These are phyloP conservation scores for Leucocoprinus birnbaumii DNA, from an alignment of 768 basidiomycete genomes.

Conservation along the genomic window DNA sequence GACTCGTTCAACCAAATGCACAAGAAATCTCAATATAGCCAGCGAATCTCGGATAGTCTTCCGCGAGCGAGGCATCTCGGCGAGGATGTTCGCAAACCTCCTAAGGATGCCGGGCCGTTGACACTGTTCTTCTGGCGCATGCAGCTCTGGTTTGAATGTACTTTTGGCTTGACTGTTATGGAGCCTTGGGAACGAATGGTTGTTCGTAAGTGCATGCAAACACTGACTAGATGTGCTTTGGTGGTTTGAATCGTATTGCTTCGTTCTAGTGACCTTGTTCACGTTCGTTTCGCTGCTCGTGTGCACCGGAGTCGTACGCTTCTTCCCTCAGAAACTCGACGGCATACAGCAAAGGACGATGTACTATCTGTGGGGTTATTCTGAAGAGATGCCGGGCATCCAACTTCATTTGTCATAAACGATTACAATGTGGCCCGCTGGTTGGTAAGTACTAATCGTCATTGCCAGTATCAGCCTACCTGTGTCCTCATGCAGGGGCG, in stretches of 20 bases:
- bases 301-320: conserved; percentile 39
- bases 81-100: conserved; percentile 10
- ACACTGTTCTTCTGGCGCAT: conserved; percentile 39
- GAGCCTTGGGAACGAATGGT: conserved; percentile 54
- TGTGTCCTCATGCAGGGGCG: too few species aligned
- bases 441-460: too few species aligned
- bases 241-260: background rate
- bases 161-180: conserved; percentile 48
- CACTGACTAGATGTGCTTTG: background rate
- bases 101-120: background rate
- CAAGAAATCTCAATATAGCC: background rate
- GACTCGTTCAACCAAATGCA: background rate
- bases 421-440: too few species aligned
- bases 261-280: conserved; percentile 36
- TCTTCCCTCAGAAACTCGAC: conserved; percentile 42
- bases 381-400: conserved; percentile 27
- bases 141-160: conserved; percentile 53
- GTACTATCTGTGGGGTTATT: conserved; percentile 50
- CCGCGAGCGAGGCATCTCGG: conserved; percentile 4
- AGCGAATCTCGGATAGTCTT: background rate
- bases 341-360: conserved; percentile 38
- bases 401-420: conserved; percentile 2
- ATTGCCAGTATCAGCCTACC: too few species aligned
- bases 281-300: conserved; percentile 35
- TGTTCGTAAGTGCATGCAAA: conserved; percentile 26